Conservation (phyloP, 192 early-diverging fungal genomes). For the Diversispora epigaea region DNA sequence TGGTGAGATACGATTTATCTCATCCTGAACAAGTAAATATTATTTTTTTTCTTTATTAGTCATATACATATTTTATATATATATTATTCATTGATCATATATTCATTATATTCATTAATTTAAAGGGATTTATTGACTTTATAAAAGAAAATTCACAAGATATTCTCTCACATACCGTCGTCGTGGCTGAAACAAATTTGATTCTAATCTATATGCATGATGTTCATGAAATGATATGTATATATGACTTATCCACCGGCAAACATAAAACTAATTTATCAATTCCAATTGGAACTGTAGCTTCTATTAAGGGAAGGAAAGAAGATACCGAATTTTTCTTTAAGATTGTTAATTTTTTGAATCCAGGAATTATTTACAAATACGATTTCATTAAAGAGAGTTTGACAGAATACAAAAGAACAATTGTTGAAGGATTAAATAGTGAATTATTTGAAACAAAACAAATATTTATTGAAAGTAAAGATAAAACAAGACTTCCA, state of each 20-base stretch:
- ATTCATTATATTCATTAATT: too few relatives aligned
- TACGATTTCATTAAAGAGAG: conserved; percentile 51
- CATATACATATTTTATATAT: not conserved
- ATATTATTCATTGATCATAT: not conserved
- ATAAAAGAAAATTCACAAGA: conserved; percentile 55
- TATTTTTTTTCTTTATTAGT: not conserved
- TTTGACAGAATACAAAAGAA: conserved; percentile 44
- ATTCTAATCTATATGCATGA: conserved; percentile 62
- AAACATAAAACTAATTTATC: conserved; percentile 38
- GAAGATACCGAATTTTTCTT: conserved; percentile 59
- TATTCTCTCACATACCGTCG: conserved; percentile 41
- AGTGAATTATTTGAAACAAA: conserved; percentile 52
- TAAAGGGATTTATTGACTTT: conserved; percentile 58
- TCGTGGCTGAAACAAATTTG: conserved; percentile 58
- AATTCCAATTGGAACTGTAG: conserved; percentile 56
- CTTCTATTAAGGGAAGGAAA: conserved; percentile 34
- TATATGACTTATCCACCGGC: conserved; percentile 52
- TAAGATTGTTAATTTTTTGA: conserved; percentile 53
- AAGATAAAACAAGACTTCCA: conserved; percentile 68
- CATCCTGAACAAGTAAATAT: conserved; percentile 48
- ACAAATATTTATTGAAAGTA: conserved; percentile 64
- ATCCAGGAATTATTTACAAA: conserved; percentile 58
- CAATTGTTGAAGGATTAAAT: conserved; percentile 54
- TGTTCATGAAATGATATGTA: conserved; percentile 52
- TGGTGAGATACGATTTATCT: conserved; percentile 63